Conservation (phyloP, 805 yeast species). For the Lachancea cidri region DNA sequence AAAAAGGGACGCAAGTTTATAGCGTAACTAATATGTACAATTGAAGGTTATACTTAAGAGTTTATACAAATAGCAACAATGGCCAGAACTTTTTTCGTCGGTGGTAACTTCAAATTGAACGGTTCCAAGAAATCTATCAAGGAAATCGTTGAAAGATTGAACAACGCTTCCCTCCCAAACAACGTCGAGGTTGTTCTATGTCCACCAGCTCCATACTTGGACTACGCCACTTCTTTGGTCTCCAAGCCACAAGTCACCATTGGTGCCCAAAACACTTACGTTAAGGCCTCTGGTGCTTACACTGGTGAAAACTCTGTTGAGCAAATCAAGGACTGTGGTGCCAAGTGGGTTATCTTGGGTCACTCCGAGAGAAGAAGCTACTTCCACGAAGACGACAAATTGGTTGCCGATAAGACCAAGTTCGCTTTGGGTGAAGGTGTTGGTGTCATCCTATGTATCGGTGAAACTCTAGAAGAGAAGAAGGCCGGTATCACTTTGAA, state of each 20-base stretch:
- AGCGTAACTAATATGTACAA: background rate
- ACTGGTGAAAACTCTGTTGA: constrained; percentile 94
- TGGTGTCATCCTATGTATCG: constrained; percentile 91
- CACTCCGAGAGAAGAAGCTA: constrained; percentile 98
- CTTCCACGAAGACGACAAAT: constrained; percentile 84
- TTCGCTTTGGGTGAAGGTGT: constrained; percentile 88
- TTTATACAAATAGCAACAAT: constrained; percentile 13
- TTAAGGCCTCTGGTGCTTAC: constrained; percentile 90
- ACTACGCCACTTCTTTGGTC: constrained; percentile 63
- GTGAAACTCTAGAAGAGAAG: constrained; percentile 96
- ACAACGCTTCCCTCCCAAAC: constrained; percentile 67
- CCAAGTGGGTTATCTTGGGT: constrained; percentile 92
- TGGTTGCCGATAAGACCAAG: constrained; percentile 90
- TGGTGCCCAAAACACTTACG: constrained; percentile 88
- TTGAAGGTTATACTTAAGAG: background rate
- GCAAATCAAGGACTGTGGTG: constrained; percentile 86
- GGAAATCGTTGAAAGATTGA: constrained; percentile 77
- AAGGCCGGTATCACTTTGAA: constrained; percentile 80
- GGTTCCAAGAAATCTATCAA: constrained; percentile 85
- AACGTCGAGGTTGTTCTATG: constrained; percentile 90
- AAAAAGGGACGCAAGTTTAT: background rate
- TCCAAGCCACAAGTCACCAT: constrained; percentile 69
- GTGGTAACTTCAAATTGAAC: constrained; percentile 99
- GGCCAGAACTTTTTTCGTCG: constrained; percentile 95
- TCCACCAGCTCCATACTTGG: constrained; percentile 93